Percentiles rank a stretch among this genome's conserved stretches.
Evolutionary conservation across 495 filamentous ascomycete genomes (phyloP).

Genomic region (Neurospora africana): DNA sequence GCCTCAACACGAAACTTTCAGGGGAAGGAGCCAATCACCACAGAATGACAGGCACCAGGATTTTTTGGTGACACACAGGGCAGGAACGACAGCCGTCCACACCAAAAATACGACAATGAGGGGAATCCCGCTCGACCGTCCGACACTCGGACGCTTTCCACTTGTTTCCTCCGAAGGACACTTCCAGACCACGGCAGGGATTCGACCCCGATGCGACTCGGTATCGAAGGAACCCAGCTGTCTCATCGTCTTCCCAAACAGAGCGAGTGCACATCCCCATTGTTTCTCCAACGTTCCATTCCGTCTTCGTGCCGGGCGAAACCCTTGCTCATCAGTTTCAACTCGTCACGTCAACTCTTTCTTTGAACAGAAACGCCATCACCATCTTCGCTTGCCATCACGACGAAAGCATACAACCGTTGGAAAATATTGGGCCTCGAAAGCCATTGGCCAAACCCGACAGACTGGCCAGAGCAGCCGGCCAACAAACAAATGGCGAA

Average conservation of each 20-base stretch:
- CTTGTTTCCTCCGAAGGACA: conserved; percentile 6
- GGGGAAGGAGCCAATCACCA: conserved; percentile 19
- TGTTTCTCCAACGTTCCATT: background rate
- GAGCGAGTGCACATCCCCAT: background rate
- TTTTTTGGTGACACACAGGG: conserved; percentile 24
- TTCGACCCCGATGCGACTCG: conserved; percentile 13
- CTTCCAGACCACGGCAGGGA: conserved; percentile 2
- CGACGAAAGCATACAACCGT: background rate
- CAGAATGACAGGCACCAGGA: conserved; percentile 14
- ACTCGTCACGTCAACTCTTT: background rate
- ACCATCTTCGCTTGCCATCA: background rate
- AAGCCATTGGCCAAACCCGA: background rate
- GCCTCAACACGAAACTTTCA: conserved; percentile 14
- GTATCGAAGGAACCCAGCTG: background rate
- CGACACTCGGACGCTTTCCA: conserved; percentile 19
- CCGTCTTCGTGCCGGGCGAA: conserved; percentile 2
- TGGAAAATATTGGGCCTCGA: background rate
- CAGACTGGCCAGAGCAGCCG: background rate
- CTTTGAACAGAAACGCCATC: background rate
- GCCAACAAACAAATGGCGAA: background rate
- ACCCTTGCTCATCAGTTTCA: background rate
- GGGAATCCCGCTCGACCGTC: conserved; percentile 17
- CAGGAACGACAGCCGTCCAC: conserved; percentile 14
- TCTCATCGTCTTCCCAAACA: background rate
- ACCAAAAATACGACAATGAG: background rate